Evolutionary conservation across 352 stramenopile genomes (phyloP), one percentile per base, ranked within the genome.

Genomic region (Globisporangium nunn): DNA sequence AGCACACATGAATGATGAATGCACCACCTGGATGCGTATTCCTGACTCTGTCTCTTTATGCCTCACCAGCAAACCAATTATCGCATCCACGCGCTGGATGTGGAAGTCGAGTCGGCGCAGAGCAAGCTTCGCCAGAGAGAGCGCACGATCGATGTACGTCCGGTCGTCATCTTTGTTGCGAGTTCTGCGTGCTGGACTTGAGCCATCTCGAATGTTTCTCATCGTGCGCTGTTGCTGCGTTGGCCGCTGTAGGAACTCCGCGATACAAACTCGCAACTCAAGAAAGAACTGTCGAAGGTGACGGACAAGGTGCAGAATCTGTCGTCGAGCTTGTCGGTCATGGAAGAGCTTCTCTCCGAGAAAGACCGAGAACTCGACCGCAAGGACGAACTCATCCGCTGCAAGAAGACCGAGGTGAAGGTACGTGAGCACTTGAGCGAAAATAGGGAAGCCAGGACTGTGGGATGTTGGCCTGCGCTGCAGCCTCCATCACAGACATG

Each of bases 331-430:
- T 44, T 90, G 7, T 58, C 67, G 0, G 73, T 76, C 31, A 66
- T 81, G 28, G 70, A 78, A 10, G 75, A 86, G 48, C 53, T 85
- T 6, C 63, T 84, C 18, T 57, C 66, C 23, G 76, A 88, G 37
- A 87, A 88, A 51, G 78, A 87, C 15, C 58, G 70, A 10, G 74
- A 87, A 50, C 59, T 88, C 17, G 66, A 82, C 47, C 76, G 70
- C 53, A 87, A 88, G 56, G 72, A 77, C 18, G 77, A 81, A 44
- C 74, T 82, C 58, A 72, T 87, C 29, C 74, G 77, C 14, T 78
- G 52, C 64, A 89, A 91, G 61, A 89, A 88, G 61, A 88, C 78
- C 0, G 81, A 91, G 54, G 77, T 91, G 58, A 88, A 88, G 52
- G 61, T 71, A 45, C 31, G 18, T 43, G 17, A 6, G 15, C 15